Evolutionary conservation across 768 basidiomycete species (phyloP), one percentile per base, ranked within the genome.

Genomic region (Lactarius indigo): DNA sequence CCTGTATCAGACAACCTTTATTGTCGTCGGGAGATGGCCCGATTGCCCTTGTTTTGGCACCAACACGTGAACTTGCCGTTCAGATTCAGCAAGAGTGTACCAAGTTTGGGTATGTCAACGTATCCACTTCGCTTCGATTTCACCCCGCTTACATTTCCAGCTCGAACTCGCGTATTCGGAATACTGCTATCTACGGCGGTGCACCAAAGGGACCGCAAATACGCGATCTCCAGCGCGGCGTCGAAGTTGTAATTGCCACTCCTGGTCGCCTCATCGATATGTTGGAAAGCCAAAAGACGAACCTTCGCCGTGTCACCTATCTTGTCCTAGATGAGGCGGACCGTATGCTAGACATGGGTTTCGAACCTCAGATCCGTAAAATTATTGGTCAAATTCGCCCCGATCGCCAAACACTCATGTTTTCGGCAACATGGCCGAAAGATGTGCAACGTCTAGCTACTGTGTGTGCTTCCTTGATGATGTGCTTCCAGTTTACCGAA

Each of bases 311-410:
- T 50, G 84, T 99, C 64, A 99, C 97, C 26, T 99, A 98, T 78
- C 85, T 99, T 47, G 97, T 99, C 75, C 92, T 99, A 88, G 97
- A 99, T 74, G 97, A 99, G 78, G 97, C 97, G 55, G 97, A 99
- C 81, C 93, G 97, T 74, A 99, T 99, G 97, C 85, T 99, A 70
- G 97, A 99, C 82, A 99, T 99, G 97, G 97, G 97, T 83, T 99
- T 99, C 81, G 97, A 99, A 80, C 97, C 97, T 61, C 97, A 99
- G 77, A 98, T 99, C 75, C 85, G 96, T 75, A 98, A 98, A 81
- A 98, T 99, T 70, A 92, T 98, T 71, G 83, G 89, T 72, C 97
- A 99, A 78, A 96, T 99, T 74, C 88, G 97, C 47, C 97, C 97
- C 52, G 97, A 99, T 81, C 87, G 97, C 73, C 97, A 99, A 76